Percentiles rank a stretch among this genome's conserved stretches.
phyloP scores from a whole-genome alignment of 2,329 filamentous ascomycete species.

The Elsinoe fawcettii region DNA sequence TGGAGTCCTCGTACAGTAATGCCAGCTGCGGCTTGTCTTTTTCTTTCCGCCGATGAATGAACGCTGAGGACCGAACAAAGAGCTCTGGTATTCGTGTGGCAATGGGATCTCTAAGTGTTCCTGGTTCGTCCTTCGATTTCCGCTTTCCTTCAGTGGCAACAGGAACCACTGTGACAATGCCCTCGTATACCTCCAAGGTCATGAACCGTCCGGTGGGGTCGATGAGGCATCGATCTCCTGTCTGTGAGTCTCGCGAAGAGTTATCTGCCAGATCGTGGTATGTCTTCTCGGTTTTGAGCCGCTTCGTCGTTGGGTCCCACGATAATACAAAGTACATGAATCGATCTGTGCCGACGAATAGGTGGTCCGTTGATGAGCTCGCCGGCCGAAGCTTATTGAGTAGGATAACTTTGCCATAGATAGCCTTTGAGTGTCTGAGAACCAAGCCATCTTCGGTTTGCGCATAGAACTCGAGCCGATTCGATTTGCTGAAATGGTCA shows the following conservation, averaged over 20 bases:
- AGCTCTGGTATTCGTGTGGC: constrained; percentile 59
- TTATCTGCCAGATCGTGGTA: constrained; percentile 55
- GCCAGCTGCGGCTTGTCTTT: constrained; percentile 49
- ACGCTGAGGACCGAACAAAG: constrained; percentile 57
- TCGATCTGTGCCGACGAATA: constrained; percentile 87
- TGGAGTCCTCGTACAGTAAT: constrained; percentile 57
- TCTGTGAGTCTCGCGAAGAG: constrained; percentile 65
- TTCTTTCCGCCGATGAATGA: constrained; percentile 48
- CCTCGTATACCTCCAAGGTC: constrained; percentile 61
- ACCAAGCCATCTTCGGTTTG: constrained; percentile 55
- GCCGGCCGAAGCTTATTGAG: constrained; percentile 71
- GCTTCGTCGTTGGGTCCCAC: constrained; percentile 59
- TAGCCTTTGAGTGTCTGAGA: constrained; percentile 59
- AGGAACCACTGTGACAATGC: constrained; percentile 57
- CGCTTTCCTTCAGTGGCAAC: constrained; percentile 49
- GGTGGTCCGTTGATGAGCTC: constrained; percentile 66
- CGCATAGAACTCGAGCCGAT: constrained; percentile 75
- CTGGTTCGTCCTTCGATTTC: constrained; percentile 44
- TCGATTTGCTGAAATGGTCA: constrained; percentile 54
- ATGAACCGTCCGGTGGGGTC: constrained; percentile 68
- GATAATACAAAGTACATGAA: constrained; percentile 83
- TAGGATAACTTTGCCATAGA: constrained; percentile 83
- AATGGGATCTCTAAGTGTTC: constrained; percentile 54
- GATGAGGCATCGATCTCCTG: constrained; percentile 72
- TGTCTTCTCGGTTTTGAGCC: constrained; percentile 50